phyloP scores from a whole-genome alignment of 2,329 filamentous ascomycete genomes.

The Aureobasidium namibiae region DNA sequence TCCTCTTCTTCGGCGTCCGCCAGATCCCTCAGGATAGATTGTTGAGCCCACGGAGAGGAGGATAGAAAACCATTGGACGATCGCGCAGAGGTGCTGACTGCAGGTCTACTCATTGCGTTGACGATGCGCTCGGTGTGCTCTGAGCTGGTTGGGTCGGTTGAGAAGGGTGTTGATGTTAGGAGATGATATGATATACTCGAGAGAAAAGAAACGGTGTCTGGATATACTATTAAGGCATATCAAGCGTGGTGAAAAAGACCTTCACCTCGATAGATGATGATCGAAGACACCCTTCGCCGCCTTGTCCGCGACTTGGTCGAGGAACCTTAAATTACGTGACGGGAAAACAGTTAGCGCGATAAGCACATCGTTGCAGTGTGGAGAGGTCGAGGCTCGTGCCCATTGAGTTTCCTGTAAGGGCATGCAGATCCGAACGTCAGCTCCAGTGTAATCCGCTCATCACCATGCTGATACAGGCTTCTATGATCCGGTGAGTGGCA shows the following conservation, averaged over 20 bases:
- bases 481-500: background rate
- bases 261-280: slow-evolving; percentile 5
- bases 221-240: background rate
- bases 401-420: background rate
- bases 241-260: background rate
- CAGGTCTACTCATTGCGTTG: slow-evolving; percentile 10
- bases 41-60: slow-evolving; percentile 21
- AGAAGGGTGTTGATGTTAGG: background rate
- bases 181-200: background rate
- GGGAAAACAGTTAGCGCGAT: slow-evolving; percentile 8
- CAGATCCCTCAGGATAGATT: slow-evolving; percentile 25
- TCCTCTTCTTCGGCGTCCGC: slow-evolving; percentile 19
- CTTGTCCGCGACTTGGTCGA: slow-evolving; percentile 3
- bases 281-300: background rate
- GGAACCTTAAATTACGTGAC: slow-evolving; percentile 11
- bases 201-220: background rate
- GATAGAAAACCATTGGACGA: slow-evolving; percentile 14
- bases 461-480: background rate
- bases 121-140: background rate
- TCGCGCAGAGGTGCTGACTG: background rate
- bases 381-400: background rate
- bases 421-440: slow-evolving; percentile 6
- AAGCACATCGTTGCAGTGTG: background rate
- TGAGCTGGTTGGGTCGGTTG: background rate
- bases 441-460: background rate